A percentile compares a stretch with the other conserved stretches of the same genome.
Evolutionary conservation across 805 yeast genomes (phyloP).

Genomic region (Saccharomycopsis fodiens): DNA sequence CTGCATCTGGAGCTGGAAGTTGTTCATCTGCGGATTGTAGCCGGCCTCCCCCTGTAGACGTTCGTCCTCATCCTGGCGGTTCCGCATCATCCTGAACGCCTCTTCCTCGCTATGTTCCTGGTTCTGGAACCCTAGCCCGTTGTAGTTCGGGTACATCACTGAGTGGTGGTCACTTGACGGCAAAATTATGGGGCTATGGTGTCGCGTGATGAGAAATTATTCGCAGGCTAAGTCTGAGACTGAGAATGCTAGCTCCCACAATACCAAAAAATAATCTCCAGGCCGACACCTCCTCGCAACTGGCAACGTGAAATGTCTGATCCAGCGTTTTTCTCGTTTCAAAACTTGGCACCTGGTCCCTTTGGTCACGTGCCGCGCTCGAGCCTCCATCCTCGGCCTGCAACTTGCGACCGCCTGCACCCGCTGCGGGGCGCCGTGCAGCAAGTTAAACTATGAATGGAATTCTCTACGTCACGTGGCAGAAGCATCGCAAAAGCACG

Average conservation of each 20-base stretch:
- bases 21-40: slow-evolving; percentile 10
- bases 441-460: no score
- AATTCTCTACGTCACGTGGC: no score
- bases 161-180: no score
- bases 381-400: background rate
- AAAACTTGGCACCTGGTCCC: background rate
- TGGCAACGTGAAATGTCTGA: background rate
- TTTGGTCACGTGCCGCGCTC: slow-evolving; percentile 3
- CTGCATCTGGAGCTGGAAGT: slow-evolving; percentile 7
- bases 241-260: background rate
- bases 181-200: no score
- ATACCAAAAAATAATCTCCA: background rate
- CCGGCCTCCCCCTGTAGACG: background rate
- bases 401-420: no score
- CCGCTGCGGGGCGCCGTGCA: no score
- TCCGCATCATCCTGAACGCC: background rate
- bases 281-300: background rate
- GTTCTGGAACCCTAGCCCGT: slow-evolving; percentile 5
- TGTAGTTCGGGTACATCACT: background rate
- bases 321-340: background rate
- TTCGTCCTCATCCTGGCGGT: background rate
- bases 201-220: no score
- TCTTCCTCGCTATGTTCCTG: background rate
- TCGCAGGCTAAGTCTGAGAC: no score
- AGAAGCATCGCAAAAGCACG: no score